Conservation (phyloP, 2,329 filamentous ascomycete species). For the Fusarium sacchari region DNA sequence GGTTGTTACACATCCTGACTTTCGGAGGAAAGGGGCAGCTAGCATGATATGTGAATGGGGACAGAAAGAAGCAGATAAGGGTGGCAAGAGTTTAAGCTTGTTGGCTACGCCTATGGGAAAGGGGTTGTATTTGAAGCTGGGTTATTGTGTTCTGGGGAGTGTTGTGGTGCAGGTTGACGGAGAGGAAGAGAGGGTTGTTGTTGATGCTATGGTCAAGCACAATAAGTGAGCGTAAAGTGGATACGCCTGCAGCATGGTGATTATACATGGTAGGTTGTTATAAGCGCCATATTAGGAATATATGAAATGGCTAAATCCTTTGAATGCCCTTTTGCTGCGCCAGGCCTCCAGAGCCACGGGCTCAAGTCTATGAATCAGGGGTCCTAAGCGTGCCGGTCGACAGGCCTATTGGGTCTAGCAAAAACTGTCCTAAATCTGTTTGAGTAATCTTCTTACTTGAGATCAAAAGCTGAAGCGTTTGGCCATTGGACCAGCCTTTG, state of each 20-base stretch:
- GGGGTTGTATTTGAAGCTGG: not conserved
- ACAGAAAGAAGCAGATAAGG: not conserved
- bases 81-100: not conserved
- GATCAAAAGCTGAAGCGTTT: not conserved
- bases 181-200: not conserved
- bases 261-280: not conserved
- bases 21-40: not conserved
- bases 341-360: not conserved
- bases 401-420: not conserved
- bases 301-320: rapidly evolving
- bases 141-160: not conserved
- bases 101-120: not conserved
- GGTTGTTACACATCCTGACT: not conserved
- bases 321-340: not conserved
- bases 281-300: not conserved
- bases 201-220: not conserved
- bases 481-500: not conserved
- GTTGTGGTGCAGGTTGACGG: not conserved
- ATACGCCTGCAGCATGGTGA: too few relatives aligned
- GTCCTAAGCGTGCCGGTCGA: not conserved
- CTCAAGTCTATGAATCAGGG: not conserved
- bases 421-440: not conserved
- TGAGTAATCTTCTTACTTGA: not conserved
- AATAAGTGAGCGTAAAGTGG: not conserved
- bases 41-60: slow-evolving; percentile 13